A percentile compares a stretch with the other conserved stretches of the same genome.
Evolutionary conservation across 2,329 filamentous ascomycete genomes (phyloP).

Genomic region (Chaetothyriales sp.): DNA sequence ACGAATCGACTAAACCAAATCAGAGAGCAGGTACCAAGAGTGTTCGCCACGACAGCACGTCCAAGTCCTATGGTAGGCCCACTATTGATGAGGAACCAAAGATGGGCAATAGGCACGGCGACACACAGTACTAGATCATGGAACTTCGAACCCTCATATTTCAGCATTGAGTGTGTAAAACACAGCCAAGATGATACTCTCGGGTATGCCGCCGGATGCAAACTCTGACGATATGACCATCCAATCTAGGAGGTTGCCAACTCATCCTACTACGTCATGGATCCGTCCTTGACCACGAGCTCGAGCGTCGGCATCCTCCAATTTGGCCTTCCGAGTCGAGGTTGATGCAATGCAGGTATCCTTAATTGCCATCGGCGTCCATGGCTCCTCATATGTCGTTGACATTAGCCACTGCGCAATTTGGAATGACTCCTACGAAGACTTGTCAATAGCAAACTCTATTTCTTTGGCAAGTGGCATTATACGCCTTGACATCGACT

Average conservation of each 20-base stretch:
- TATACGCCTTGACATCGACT: not conserved
- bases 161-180: not conserved
- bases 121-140: not conserved
- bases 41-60: not conserved
- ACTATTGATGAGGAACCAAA: not conserved
- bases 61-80: not conserved
- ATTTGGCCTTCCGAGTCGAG: not conserved
- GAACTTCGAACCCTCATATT: not conserved
- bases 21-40: not conserved
- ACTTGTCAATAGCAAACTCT: not conserved
- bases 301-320: not conserved
- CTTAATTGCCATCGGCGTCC: not conserved
- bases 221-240: not conserved
- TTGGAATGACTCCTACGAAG: not conserved
- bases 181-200: not conserved
- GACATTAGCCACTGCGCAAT: not conserved
- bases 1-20: not conserved
- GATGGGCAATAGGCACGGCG: not conserved
- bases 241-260: not conserved
- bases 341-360: not conserved
- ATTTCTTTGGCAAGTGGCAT: not conserved
- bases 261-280: not conserved
- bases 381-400: not conserved
- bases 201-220: not conserved
- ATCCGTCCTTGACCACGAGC: not conserved